These are phyloP conservation scores for Naematelia aurantialba DNA, from an alignment of 768 basidiomycete species.

Conservation along the genomic window DNA sequence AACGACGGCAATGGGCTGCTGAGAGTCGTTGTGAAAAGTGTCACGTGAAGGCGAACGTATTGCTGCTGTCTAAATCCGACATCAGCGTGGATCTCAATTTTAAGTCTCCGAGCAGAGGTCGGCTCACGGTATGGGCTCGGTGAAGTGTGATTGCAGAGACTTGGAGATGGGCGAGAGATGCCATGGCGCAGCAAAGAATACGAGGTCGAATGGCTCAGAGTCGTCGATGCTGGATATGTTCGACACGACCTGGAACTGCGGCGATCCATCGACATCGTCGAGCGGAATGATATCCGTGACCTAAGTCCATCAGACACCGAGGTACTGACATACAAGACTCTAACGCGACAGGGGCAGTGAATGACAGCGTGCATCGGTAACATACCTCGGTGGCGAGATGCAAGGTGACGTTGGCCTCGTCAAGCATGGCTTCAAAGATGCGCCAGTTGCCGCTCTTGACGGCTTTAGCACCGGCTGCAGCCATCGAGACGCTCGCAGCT, in stretches of 20 bases:
- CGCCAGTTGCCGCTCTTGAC: conserved; percentile 77
- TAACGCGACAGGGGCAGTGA: no score
- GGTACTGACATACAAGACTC: no score
- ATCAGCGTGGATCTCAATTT: background rate
- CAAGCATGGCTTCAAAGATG: conserved; percentile 77
- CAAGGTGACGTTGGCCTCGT: conserved; percentile 65
- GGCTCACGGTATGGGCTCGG: conserved; percentile 35
- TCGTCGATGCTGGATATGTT: conserved; percentile 28
- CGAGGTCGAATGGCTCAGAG: conserved; percentile 58
- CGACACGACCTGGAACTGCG: conserved; percentile 25
- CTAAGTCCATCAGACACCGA: conserved; percentile 53
- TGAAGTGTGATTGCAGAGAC: conserved; percentile 15
- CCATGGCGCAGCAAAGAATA: conserved; percentile 85
- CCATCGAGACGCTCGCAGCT: conserved; percentile 68
- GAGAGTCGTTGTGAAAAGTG: conserved; percentile 75
- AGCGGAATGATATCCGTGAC: conserved; percentile 48
- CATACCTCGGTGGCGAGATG: conserved; percentile 67
- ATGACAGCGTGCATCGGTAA: background rate
- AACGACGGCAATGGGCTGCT: conserved; percentile 62
- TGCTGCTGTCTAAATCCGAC: conserved; percentile 55
- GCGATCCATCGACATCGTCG: conserved; percentile 12
- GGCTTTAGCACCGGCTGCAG: conserved; percentile 62
- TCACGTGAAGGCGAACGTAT: conserved; percentile 83
- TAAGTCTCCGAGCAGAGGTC: conserved; percentile 50
- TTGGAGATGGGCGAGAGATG: conserved; percentile 57